Conservation (phyloP, 2,329 filamentous ascomycete genomes). For the Hypomyces perniciosus region DNA sequence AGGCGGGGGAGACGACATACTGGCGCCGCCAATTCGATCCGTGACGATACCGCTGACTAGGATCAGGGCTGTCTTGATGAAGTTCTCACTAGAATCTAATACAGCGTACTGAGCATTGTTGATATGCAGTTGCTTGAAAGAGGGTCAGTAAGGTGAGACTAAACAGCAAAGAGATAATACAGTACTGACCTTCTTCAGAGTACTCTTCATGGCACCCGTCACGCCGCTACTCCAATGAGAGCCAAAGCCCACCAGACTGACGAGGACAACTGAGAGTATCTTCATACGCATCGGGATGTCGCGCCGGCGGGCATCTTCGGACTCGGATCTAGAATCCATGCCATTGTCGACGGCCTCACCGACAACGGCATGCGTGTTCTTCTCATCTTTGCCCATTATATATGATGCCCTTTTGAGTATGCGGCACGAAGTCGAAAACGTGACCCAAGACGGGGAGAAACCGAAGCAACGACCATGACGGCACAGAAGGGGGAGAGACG, state of each 20-base stretch:
- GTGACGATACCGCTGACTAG: slow-evolving; percentile 50
- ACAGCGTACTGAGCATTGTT: slow-evolving; percentile 55
- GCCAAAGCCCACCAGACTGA: slow-evolving; percentile 49
- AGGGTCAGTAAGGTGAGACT: not conserved
- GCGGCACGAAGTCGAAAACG: no score
- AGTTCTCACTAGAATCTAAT: slow-evolving; percentile 55
- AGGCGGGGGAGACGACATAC: slow-evolving; percentile 21
- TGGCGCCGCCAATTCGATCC: slow-evolving; percentile 52
- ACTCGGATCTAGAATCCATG: slow-evolving; percentile 1
- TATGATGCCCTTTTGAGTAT: not conserved
- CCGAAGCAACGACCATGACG: not conserved
- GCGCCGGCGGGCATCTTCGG: not conserved
- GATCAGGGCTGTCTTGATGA: slow-evolving; percentile 54
- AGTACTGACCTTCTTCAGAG: slow-evolving; percentile 45
- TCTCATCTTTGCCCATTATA: slow-evolving; percentile 6
- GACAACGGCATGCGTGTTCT: not conserved
- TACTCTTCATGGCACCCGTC: slow-evolving; percentile 55
- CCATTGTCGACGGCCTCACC: not conserved
- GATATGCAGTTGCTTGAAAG: slow-evolving; percentile 44
- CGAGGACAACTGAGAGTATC: slow-evolving; percentile 5
- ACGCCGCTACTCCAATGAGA: slow-evolving; percentile 56
- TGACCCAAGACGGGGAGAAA: not conserved
- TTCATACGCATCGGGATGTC: slow-evolving; percentile 5
- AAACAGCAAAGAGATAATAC: not conserved
- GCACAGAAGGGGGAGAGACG: no score